Base-by-base conservation (phyloP, 805 yeast species). In the Wickerhamiella domercqiae region DNA sequence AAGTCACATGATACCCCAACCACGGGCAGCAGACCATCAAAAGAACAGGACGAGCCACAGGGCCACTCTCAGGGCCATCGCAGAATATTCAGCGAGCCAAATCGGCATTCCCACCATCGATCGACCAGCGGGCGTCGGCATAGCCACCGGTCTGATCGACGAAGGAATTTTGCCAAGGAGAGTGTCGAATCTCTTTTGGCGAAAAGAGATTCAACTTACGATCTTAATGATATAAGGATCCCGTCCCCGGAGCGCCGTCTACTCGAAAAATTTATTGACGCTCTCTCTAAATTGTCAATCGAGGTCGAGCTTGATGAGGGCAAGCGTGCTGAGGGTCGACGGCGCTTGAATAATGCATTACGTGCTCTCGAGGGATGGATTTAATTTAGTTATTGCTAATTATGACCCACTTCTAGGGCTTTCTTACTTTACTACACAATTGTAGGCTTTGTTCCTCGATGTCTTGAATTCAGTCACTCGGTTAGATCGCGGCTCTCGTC, bases 271-370 rank as follows among this genome's bases (percentile, higher is more conserved):
- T 73, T 87, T 35, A 79, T 87, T 3, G 94, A 84, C 50, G 75
- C 93, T 2, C 63, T 87, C 34, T 76, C 90, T 29, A 67, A 90
- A 48, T 67, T 90, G 41, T 83, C 94, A 2, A 82, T 86, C 37
- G 95, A 84, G 52, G 83, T 90, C 81, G 78, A 84, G 38, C 54
- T 81, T 39, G 94, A 87, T 55, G 82, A 82, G 21, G 72, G 71
- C 21, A 71, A 90, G 50, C 76, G 78, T 40, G 75, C 74, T 13
- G 83, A 82, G 43, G 94, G 96, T 9, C 68, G 82, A 32, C 66
- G 71, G 44, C 64, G 97, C 45, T 62, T 87, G 48, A 79, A 78
- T 47, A 75, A 75, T 47, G 96, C 95, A 0, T 68, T 84, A 40
- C 64, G 78, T 39, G 93, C 86, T 0, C 62, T 87, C 35, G 97